These are phyloP conservation scores for Coemansia sp. DNA, from an alignment of 192 early-diverging fungal genomes.

Conservation along the genomic window DNA sequence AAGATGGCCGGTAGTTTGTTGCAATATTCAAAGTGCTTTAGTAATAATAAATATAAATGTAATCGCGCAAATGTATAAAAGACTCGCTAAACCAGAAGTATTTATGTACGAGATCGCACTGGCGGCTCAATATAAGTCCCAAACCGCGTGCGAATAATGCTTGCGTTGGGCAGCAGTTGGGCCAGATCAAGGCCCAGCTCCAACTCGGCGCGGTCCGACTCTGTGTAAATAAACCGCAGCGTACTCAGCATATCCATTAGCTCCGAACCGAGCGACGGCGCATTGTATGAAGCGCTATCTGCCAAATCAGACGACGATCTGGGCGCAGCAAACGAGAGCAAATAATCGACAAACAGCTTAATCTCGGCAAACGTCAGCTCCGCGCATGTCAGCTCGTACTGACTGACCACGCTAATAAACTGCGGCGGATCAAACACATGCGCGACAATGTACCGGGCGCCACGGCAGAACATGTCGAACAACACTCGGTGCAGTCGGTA, in stretches of 20 bases:
- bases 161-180: constrained; percentile 15
- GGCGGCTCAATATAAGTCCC: constrained; percentile 35
- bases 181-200: constrained; percentile 18
- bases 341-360: constrained; percentile 9
- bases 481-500: constrained; percentile 29
- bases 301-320: neutral
- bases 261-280: neutral
- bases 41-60: neutral
- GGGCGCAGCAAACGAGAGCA: neutral
- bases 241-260: constrained; percentile 17
- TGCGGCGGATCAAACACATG: constrained; percentile 16
- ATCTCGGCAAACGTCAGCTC: constrained; percentile 35
- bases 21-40: too few species aligned
- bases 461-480: constrained; percentile 40
- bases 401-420: constrained; percentile 12
- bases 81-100: neutral
- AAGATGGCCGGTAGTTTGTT: neutral
- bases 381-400: constrained; percentile 19
- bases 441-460: constrained; percentile 32
- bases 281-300: neutral
- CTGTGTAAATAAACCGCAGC: constrained; percentile 30
- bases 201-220: constrained; percentile 10
- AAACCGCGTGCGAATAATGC: constrained; percentile 33
- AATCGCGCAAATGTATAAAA: neutral
- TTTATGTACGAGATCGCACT: constrained; percentile 2